phyloP scores from a whole-genome alignment of 306 rosid genomes.

The Prunus persica region DNA sequence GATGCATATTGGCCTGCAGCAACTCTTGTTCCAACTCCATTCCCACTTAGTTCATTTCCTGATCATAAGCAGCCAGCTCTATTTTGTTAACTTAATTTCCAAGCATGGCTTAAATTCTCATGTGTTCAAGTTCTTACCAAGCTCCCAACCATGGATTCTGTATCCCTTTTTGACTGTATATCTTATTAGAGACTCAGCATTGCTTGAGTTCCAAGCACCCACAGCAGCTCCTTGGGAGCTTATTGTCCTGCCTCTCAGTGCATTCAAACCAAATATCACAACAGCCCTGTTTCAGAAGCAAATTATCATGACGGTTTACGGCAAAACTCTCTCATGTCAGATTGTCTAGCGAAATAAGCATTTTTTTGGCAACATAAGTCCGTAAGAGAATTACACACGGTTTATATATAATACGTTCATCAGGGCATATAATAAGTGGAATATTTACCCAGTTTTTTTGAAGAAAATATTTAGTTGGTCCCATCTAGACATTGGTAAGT shows the following conservation, averaged over 20 bases:
- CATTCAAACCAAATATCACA: constrained; percentile 67
- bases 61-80: neutral
- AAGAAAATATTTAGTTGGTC: constrained; percentile 71
- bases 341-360: neutral
- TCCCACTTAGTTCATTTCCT: constrained; percentile 74
- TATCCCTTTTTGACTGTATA: constrained; percentile 59
- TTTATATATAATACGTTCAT: neutral
- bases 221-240: constrained; percentile 28
- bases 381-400: neutral
- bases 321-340: neutral
- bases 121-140: constrained; percentile 41
- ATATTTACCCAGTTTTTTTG: constrained; percentile 53
- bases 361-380: too few relatives aligned
- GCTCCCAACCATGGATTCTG: constrained; percentile 72
- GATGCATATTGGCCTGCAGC: constrained; percentile 56
- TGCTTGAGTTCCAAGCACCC: constrained; percentile 57
- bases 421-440: neutral
- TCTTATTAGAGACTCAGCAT: constrained; percentile 63
- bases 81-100: neutral
- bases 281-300: constrained; percentile 45
- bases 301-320: neutral
- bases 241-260: constrained; percentile 48
- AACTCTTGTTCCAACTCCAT: constrained; percentile 52
- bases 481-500: constrained; percentile 70
- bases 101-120: neutral